These are phyloP conservation scores for Botryotinia convoluta DNA, from an alignment of 2,329 filamentous ascomycete species.

Conservation along the genomic window DNA sequence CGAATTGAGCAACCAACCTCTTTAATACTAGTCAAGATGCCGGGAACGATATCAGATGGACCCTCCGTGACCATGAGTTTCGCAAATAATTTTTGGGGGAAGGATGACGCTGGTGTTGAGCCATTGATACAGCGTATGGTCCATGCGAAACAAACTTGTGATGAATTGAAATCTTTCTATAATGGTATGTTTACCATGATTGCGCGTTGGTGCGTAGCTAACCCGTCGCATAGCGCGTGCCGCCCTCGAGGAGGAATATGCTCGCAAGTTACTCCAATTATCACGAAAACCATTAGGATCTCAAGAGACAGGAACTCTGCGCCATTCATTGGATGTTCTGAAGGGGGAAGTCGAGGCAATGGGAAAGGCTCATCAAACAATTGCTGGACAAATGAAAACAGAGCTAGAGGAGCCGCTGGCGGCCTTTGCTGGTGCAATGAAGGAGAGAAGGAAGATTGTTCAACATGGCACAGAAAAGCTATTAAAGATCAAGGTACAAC, in stretches of 20 bases:
- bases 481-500: constrained; percentile 87
- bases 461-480: constrained; percentile 93
- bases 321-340: constrained; percentile 80
- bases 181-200: constrained; percentile 53
- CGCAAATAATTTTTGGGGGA: constrained; percentile 99
- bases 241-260: constrained; percentile 94
- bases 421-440: constrained; percentile 91
- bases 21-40: constrained; percentile 31
- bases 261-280: constrained; percentile 81
- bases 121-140: constrained; percentile 94
- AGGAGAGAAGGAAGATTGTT: constrained; percentile 94
- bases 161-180: constrained; percentile 92
- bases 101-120: constrained; percentile 92
- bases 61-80: constrained; percentile 48
- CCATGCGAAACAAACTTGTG: constrained; percentile 87
- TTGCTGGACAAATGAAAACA: constrained; percentile 90
- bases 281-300: constrained; percentile 88
- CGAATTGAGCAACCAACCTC: not conserved
- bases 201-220: not conserved
- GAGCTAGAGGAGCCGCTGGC: constrained; percentile 91
- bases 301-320: constrained; percentile 79
- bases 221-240: constrained; percentile 63
- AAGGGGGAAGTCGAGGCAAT: constrained; percentile 88
- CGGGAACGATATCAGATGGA: constrained; percentile 37
- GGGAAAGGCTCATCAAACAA: constrained; percentile 87